These are phyloP conservation scores for Ustilago curta DNA, from an alignment of 1,284 basidiomycete genomes.

Conservation along the genomic window DNA sequence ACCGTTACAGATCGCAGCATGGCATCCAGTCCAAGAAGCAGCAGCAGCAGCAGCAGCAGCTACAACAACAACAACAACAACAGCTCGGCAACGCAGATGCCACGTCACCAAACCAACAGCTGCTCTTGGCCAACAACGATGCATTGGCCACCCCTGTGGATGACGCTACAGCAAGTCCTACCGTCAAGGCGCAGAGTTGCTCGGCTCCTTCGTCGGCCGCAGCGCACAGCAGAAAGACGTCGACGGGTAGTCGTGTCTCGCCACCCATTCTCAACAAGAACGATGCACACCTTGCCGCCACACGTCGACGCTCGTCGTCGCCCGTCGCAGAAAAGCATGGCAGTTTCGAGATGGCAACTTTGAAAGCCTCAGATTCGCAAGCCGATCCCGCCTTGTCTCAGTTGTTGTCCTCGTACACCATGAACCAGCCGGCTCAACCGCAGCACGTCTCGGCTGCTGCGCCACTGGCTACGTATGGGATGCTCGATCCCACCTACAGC, in stretches of 20 bases:
- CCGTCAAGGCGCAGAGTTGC: slow-evolving; percentile 3
- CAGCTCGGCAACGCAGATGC: neutral
- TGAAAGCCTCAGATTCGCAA: slow-evolving; percentile 13
- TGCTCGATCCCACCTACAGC: slow-evolving; percentile 42
- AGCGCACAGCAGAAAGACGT: slow-evolving; percentile 26
- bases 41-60: slow-evolving; percentile 5
- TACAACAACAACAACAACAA: neutral
- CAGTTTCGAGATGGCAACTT: slow-evolving; percentile 28
- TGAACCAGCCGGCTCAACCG: neutral
- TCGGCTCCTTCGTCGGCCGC: slow-evolving; percentile 29
- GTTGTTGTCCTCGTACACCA: slow-evolving; percentile 15
- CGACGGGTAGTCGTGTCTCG: slow-evolving; percentile 21
- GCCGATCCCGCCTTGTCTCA: slow-evolving; percentile 22
- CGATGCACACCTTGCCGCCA: slow-evolving; percentile 11
- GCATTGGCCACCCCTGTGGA: slow-evolving; percentile 1
- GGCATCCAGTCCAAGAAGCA: slow-evolving; percentile 18
- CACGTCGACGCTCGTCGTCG: slow-evolving; percentile 33
- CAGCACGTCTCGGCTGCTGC: slow-evolving; percentile 6
- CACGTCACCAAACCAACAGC: slow-evolving; percentile 7
- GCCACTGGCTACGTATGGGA: slow-evolving; percentile 12
- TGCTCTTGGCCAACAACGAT: slow-evolving; percentile 8
- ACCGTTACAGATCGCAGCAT: slow-evolving; percentile 9
- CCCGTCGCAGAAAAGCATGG: slow-evolving; percentile 36
- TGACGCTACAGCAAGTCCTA: neutral
- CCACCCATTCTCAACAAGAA: slow-evolving; percentile 41